A percentile compares a stretch with the other conserved stretches of the same genome.
Conservation (phyloP, 176 grass and related monocot species). For the Eragrostis nindensis region DNA sequence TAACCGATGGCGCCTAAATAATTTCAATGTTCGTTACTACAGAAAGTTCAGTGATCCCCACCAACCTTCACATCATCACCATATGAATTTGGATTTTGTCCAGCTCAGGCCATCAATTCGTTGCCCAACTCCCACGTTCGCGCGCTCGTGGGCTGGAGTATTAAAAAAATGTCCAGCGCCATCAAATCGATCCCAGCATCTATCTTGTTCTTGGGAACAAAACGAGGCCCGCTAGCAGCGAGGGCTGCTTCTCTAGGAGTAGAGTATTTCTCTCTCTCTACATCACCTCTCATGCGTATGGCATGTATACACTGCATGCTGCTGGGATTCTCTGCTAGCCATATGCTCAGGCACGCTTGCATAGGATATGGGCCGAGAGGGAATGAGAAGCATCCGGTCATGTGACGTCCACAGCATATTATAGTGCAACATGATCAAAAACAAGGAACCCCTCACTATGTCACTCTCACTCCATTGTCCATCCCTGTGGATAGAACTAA, state of each 20-base stretch:
- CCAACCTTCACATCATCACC: conserved; percentile 35
- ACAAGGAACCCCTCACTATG: background rate
- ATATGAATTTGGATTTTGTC: conserved; percentile 54
- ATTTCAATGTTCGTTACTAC: conserved; percentile 43
- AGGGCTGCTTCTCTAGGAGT: background rate
- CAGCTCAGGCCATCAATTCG: conserved; percentile 50
- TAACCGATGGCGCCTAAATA: conserved; percentile 20
- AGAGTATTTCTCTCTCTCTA: background rate
- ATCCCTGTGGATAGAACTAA: background rate
- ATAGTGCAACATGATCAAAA: conserved; percentile 12
- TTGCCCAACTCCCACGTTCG: conserved; percentile 55
- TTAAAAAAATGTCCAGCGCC: conserved; percentile 41
- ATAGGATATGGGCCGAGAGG: conserved; percentile 40
- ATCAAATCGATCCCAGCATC: conserved; percentile 49
- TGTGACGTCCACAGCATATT: background rate
- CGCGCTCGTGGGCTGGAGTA: conserved; percentile 24
- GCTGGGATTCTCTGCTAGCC: conserved; percentile 38
- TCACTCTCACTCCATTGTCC: conserved; percentile 5
- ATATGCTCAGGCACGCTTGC: conserved; percentile 5
- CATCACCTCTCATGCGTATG: background rate
- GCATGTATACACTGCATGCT: conserved; percentile 22
- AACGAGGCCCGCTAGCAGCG: background rate
- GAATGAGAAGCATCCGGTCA: conserved; percentile 65
- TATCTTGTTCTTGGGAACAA: conserved; percentile 20
- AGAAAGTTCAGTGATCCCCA: conserved; percentile 26